Evolutionary conservation across 2,329 filamentous ascomycete genomes (phyloP), one percentile per base, ranked within the genome.

Genomic region (Scopulariopsis brevicaulis): DNA sequence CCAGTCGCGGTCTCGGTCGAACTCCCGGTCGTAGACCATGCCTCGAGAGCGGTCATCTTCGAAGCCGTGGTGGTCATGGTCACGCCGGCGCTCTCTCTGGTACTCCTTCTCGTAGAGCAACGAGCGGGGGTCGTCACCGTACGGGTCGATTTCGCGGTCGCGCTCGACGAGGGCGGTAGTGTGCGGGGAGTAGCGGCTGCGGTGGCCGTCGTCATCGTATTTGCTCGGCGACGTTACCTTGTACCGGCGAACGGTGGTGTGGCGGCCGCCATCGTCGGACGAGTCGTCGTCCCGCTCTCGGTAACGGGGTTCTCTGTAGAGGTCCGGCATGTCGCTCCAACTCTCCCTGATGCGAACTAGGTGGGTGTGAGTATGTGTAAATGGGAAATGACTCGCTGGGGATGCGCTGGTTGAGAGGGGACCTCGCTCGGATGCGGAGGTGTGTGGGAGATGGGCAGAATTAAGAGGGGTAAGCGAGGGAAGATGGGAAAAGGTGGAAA

Each of bases 231-330:
- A 69, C 10, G 68, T 67, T 32, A 80, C 76, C 65, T 80, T 80
- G 71, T 81, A 81, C 58, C 78, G 74, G 60, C 74, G 76, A 57
- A 80, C 72, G n/a, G 75, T 74, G 60, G 68, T 71, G 64, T 70
- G 71, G 67, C 74, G 75, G 50, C 69, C 68, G 55, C 79, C 76
- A 58, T 79, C 77, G 60, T 77, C 74, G 15, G 68, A 73, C 32
- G 68, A 66, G 52, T 65, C 20, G 37, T 54, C 51, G 24, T 58
- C 48, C 32, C 48, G 55, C 8, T 25, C 56, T 24, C 56, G 56
- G 24, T 58, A 51, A 18, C 56, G 56, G 51, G 56, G 28, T 50
- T 58, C 56, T 37, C 40, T 58, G 51, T 58, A 58, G 22, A 43
- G 8, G 32, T 58, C 56, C 15, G 56, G 34, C 56, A 54, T 58